A percentile compares a stretch with the other conserved stretches of the same genome.
These are phyloP conservation scores for Diaporthe humulicola DNA, from an alignment of 2,329 filamentous ascomycete genomes.

Conservation along the genomic window DNA sequence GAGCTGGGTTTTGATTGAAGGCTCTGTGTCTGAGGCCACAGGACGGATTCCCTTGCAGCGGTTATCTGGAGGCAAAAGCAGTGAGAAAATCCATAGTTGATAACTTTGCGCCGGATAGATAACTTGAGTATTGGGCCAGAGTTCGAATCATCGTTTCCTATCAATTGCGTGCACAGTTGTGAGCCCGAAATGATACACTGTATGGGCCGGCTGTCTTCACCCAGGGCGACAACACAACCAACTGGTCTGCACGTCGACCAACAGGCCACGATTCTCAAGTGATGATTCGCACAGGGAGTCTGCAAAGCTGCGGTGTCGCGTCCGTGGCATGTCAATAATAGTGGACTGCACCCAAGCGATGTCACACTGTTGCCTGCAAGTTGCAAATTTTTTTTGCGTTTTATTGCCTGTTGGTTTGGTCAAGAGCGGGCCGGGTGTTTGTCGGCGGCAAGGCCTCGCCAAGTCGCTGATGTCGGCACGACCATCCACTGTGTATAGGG, in stretches of 20 bases:
- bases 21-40: not conserved
- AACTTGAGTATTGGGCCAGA: not conserved
- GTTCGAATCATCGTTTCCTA: not conserved
- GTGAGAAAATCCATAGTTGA: not conserved
- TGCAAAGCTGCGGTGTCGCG: not conserved
- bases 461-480: no score
- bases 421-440: not conserved
- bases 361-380: not conserved
- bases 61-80: not conserved
- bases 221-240: not conserved
- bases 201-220: not conserved
- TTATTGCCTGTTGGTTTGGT: not conserved
- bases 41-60: no score
- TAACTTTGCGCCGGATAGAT: not conserved
- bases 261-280: not conserved
- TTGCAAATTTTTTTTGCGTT: not conserved
- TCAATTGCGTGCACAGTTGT: not conserved
- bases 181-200: not conserved
- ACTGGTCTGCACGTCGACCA: not conserved
- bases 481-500: no score
- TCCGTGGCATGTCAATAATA: not conserved
- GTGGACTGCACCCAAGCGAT: not conserved
- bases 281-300: not conserved
- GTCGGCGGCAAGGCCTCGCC: slow-evolving; percentile 5
- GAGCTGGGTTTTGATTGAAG: not conserved